A percentile compares a stretch with the other conserved stretches of the same genome.
phyloP scores from a whole-genome alignment of 768 basidiomycete species.

The Tricholoma sp. region DNA sequence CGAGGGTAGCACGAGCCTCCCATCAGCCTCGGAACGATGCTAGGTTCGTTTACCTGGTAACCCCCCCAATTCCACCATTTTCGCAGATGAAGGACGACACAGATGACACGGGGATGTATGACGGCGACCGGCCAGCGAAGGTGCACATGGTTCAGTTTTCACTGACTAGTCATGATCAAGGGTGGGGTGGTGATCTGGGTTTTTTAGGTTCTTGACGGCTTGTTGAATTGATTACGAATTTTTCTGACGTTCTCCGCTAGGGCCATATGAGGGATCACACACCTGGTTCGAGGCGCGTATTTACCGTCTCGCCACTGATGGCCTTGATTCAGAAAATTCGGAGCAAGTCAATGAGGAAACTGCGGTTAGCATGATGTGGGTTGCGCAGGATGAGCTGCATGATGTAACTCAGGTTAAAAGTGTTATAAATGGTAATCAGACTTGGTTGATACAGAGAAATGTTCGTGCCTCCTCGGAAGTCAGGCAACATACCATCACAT shows the following conservation, averaged over 20 bases:
- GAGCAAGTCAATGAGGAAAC: not conserved
- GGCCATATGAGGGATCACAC: constrained; percentile 22
- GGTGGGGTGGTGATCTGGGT: constrained; percentile 23
- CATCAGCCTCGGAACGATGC: constrained; percentile 1
- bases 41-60: constrained; percentile 15
- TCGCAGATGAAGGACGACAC: not conserved
- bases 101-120: not conserved
- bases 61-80: constrained; percentile 11
- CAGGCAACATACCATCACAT: constrained; percentile 17
- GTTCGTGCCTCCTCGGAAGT: constrained; percentile 16
- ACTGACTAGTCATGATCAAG: constrained; percentile 22
- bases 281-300: constrained; percentile 31
- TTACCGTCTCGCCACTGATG: constrained; percentile 12
- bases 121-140: constrained; percentile 1
- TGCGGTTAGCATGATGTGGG: not conserved
- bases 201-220: constrained; percentile 12
- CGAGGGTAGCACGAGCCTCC: constrained; percentile 7
- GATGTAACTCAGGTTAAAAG: constrained; percentile 11
- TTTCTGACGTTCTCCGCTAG: constrained; percentile 9
- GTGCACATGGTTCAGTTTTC: constrained; percentile 19
- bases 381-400: not conserved
- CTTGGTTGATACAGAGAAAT: constrained; percentile 26
- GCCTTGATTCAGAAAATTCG: not conserved
- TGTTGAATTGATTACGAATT: not conserved
- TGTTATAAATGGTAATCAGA: constrained; percentile 5